A percentile compares a stretch with the other conserved stretches of the same genome.
These are phyloP conservation scores for Leccinum truebloodii DNA, from an alignment of 768 basidiomycete species.

Conservation along the genomic window DNA sequence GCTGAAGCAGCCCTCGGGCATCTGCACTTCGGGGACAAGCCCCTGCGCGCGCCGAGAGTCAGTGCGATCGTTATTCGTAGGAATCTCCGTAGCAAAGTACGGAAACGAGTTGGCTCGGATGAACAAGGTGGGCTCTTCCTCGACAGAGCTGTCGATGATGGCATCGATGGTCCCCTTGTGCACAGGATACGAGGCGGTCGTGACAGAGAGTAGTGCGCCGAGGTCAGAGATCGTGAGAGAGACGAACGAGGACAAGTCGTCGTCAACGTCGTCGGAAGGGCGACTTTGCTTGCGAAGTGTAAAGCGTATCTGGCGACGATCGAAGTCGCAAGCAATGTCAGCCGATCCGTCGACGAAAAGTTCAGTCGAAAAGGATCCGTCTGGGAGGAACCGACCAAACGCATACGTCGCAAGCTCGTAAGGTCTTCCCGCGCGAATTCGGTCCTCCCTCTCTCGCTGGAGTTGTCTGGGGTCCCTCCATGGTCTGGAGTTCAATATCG, in stretches of 20 bases:
- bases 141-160: slow-evolving; percentile 17
- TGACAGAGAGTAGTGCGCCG: not conserved
- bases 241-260: not conserved
- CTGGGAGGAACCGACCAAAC: slow-evolving; percentile 38
- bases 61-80: not conserved
- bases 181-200: slow-evolving; percentile 26
- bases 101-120: slow-evolving; percentile 37
- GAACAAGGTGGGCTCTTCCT: slow-evolving; percentile 28
- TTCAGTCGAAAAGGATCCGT: slow-evolving; percentile 38
- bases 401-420: slow-evolving; percentile 28
- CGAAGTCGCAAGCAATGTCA: slow-evolving; percentile 39
- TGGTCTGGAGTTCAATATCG: slow-evolving; percentile 20
- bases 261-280: slow-evolving; percentile 7
- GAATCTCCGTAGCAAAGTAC: slow-evolving; percentile 13
- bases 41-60: slow-evolving; percentile 26
- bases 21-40: slow-evolving; percentile 24
- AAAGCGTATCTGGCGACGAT: slow-evolving; percentile 33
- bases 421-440: slow-evolving; percentile 23
- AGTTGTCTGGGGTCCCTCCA: slow-evolving; percentile 36
- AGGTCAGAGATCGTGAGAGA: slow-evolving; percentile 1
- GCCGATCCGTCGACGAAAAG: slow-evolving; percentile 26
- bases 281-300: slow-evolving; percentile 29
- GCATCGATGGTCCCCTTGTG: slow-evolving; percentile 19
- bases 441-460: slow-evolving; percentile 24
- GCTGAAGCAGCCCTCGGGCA: slow-evolving; percentile 32